A percentile compares a stretch with the other conserved stretches of the same genome.
These are phyloP conservation scores for Mytilinidion resinicola DNA, from an alignment of 495 filamentous ascomycete genomes.

Conservation along the genomic window DNA sequence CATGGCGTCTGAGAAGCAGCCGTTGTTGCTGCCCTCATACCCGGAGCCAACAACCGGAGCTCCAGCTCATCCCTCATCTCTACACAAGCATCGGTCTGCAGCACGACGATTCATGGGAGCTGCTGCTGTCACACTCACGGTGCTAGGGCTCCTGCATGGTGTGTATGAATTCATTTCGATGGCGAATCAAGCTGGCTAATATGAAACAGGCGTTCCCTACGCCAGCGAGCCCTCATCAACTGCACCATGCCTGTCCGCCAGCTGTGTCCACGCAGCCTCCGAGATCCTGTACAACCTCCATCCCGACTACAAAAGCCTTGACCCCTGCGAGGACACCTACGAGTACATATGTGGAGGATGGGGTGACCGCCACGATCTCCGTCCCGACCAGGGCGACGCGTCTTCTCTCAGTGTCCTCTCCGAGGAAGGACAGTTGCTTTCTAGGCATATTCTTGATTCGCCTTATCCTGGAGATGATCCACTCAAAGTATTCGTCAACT, in stretches of 20 bases:
- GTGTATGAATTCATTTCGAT: no score
- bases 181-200: no score
- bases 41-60: no score
- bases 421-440: conserved; percentile 51
- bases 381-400: conserved; percentile 56
- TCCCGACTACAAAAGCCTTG: conserved; percentile 55
- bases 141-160: no score
- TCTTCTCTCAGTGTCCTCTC: conserved; percentile 55
- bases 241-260: background rate
- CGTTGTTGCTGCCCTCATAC: no score
- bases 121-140: no score
- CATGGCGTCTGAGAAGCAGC: no score
- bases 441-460: conserved; percentile 60
- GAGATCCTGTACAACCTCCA: conserved; percentile 62
- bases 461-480: conserved; percentile 36
- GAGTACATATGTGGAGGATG: conserved; percentile 65
- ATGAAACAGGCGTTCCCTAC: no score
- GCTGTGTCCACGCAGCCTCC: conserved; percentile 61
- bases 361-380: conserved; percentile 58
- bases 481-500: background rate
- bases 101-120: no score
- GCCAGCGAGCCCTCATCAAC: no score
- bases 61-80: no score
- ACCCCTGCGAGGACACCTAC: conserved; percentile 66
- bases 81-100: no score